Conservation (phyloP, 164 flowering plant species). For the Berberis vulgaris region DNA sequence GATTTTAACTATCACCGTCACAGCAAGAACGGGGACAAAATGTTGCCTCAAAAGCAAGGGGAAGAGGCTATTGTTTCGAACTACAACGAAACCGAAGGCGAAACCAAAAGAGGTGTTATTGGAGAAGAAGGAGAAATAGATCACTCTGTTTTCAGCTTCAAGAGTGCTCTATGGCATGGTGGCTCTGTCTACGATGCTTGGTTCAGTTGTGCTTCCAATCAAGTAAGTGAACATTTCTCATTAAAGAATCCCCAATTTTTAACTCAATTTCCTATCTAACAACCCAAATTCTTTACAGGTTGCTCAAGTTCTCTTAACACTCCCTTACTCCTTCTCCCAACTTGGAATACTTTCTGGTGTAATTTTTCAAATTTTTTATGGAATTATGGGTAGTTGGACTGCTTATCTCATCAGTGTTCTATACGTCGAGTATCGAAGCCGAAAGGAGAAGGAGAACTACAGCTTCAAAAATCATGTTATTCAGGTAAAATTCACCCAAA, state of each 20-base stretch:
- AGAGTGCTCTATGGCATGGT: conserved; percentile 75
- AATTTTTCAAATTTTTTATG: conserved; percentile 63
- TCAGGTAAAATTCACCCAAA: conserved; percentile 38
- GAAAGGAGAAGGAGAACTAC: conserved; percentile 74
- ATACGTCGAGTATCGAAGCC: conserved; percentile 60
- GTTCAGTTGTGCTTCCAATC: conserved; percentile 90
- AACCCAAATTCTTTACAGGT: conserved; percentile 23
- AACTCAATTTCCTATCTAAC: not conserved
- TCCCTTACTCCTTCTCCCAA: conserved; percentile 87
- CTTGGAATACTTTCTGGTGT: conserved; percentile 77
- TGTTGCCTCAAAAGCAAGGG: conserved; percentile 69
- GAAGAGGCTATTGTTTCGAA: conserved; percentile 77
- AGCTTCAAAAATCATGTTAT: conserved; percentile 86
- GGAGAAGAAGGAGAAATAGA: conserved; percentile 24
- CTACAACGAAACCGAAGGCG: conserved; percentile 38
- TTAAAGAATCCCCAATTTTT: not conserved
- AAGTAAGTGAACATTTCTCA: conserved; percentile 25
- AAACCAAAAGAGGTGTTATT: conserved; percentile 29
- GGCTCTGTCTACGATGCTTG: conserved; percentile 90
- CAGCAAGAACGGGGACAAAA: conserved; percentile 14
- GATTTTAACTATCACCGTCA: not conserved
- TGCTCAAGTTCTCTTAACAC: conserved; percentile 55
- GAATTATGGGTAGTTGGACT: conserved; percentile 84
- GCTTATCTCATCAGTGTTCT: conserved; percentile 87
- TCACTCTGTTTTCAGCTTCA: conserved; percentile 34